Percentiles rank a stretch among this genome's conserved stretches.
These are phyloP conservation scores for Agrostemma githago DNA, from an alignment of 148 eudicot genomes.

Conservation along the genomic window DNA sequence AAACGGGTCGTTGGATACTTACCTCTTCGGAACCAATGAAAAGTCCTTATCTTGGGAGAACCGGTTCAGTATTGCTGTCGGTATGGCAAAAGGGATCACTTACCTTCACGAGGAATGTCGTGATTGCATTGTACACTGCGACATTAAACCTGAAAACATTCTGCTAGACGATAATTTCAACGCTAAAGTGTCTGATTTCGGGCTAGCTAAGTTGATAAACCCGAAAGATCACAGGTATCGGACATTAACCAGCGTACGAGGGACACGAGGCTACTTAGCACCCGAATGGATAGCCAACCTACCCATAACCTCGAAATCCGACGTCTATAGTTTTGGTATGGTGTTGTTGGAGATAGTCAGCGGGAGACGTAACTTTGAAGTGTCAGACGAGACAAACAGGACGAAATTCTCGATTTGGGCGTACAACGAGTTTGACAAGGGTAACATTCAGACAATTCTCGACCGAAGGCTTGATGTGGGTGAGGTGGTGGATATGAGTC, in stretches of 20 bases:
- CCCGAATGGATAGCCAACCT: slow-evolving; percentile 86
- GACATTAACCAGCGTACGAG: slow-evolving; percentile 56
- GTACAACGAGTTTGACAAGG: slow-evolving; percentile 64
- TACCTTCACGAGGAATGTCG: slow-evolving; percentile 91
- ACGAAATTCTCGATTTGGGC: slow-evolving; percentile 61
- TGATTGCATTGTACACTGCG: slow-evolving; percentile 84
- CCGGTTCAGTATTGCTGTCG: slow-evolving; percentile 61
- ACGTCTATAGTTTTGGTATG: slow-evolving; percentile 87
- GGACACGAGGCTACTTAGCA: slow-evolving; percentile 83
- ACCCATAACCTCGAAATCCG: slow-evolving; percentile 79
- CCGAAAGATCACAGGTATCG: slow-evolving; percentile 50
- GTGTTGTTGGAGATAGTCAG: slow-evolving; percentile 69
- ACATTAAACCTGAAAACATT: slow-evolving; percentile 85
- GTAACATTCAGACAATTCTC: slow-evolving; percentile 43
- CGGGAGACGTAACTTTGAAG: slow-evolving; percentile 74
- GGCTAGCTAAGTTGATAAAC: slow-evolving; percentile 67
- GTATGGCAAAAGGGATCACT: slow-evolving; percentile 70
- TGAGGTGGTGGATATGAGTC: slow-evolving; percentile 44
- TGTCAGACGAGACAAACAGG: slow-evolving; percentile 39
- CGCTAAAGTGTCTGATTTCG: slow-evolving; percentile 85
- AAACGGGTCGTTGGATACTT: slow-evolving; percentile 68
- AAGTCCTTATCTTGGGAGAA: slow-evolving; percentile 55
- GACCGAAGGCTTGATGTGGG: slow-evolving; percentile 38
- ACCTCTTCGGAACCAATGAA: slow-evolving; percentile 42
- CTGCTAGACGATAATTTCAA: slow-evolving; percentile 61